A percentile compares a stretch with the other conserved stretches of the same genome.
These are phyloP conservation scores for Graphiopsis chlorocephala DNA, from an alignment of 2,329 filamentous ascomycete genomes.

Conservation along the genomic window DNA sequence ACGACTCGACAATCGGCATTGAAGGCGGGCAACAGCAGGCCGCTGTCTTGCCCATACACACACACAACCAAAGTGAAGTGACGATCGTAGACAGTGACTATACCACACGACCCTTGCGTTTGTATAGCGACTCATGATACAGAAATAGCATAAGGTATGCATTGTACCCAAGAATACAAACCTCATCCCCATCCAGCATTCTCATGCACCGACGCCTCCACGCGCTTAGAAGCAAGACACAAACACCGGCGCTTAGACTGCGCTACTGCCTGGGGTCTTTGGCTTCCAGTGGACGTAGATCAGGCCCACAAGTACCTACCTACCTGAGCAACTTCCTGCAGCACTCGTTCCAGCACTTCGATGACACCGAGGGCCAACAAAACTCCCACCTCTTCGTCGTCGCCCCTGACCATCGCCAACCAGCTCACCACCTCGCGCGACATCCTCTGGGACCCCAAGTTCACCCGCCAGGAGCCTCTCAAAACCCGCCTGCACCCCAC, in stretches of 20 bases:
- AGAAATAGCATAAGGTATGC: not conserved
- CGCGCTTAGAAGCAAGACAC: not conserved
- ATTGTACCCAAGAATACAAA: not conserved
- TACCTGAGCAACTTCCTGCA: not conserved
- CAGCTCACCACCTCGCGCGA: slow-evolving; percentile 49
- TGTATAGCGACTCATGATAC: not conserved
- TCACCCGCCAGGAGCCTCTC: slow-evolving; percentile 44
- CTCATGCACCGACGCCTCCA: not conserved
- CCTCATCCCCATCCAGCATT: too few species aligned
- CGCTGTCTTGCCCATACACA: not conserved
- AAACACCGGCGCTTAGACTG: not conserved
- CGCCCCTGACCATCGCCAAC: slow-evolving; percentile 41
- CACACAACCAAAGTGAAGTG: too few species aligned
- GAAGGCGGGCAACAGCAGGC: not conserved
- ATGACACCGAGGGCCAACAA: not conserved
- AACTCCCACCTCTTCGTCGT: slow-evolving; percentile 19
- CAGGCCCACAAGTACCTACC: not conserved
- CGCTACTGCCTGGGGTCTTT: too few species aligned
- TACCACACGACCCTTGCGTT: not conserved
- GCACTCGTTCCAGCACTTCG: not conserved
- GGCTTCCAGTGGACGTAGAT: not conserved
- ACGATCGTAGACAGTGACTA: not conserved
- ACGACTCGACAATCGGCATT: not conserved
- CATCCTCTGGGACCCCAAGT: slow-evolving; percentile 51
- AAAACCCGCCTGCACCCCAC: slow-evolving; percentile 46